Evolutionary conservation across 179 eudicot genomes (phyloP).

Genomic region (Silene noctiflora): DNA sequence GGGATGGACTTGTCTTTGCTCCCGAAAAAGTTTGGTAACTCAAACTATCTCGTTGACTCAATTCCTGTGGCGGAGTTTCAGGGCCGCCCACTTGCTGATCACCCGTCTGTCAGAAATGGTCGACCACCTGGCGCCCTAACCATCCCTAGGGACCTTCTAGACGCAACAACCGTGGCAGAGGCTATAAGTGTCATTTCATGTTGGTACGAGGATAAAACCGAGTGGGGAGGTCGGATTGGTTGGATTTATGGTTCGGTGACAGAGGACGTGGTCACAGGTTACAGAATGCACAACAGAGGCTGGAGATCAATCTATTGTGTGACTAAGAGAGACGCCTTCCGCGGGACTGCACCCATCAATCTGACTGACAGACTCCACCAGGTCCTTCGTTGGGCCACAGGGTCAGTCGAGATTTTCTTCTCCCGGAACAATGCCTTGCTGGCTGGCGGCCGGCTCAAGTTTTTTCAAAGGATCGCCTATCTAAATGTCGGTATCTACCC

Average conservation of each 20-base stretch:
- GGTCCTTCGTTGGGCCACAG: slow-evolving; percentile 17
- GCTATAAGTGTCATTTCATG: slow-evolving; percentile 12
- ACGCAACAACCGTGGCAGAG: slow-evolving; percentile 10
- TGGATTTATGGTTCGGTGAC: slow-evolving; percentile 17
- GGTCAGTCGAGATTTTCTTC: slow-evolving; percentile 17
- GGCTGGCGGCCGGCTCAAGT: not conserved
- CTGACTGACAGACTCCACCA: slow-evolving; percentile 14
- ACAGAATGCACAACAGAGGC: slow-evolving; percentile 16
- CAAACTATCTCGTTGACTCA: slow-evolving; percentile 24
- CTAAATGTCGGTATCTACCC: slow-evolving; percentile 19
- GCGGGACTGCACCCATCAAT: slow-evolving; percentile 16
- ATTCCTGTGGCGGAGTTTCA: slow-evolving; percentile 34
- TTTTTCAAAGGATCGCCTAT: slow-evolving; percentile 8
- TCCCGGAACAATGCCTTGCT: slow-evolving; percentile 14
- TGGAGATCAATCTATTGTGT: slow-evolving; percentile 18
- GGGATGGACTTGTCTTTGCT: slow-evolving; percentile 24
- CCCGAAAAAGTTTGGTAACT: slow-evolving; percentile 15
- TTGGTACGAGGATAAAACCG: slow-evolving; percentile 18
- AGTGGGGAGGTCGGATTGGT: slow-evolving; percentile 12
- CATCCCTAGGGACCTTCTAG: slow-evolving; percentile 14
- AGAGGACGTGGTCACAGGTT: slow-evolving; percentile 14
- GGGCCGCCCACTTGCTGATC: slow-evolving; percentile 31
- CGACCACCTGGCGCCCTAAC: slow-evolving; percentile 16
- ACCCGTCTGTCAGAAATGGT: slow-evolving; percentile 29
- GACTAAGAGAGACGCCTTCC: slow-evolving; percentile 14